Evolutionary conservation across 768 basidiomycete species (phyloP).

Genomic region (Leccinum aurantiacum): DNA sequence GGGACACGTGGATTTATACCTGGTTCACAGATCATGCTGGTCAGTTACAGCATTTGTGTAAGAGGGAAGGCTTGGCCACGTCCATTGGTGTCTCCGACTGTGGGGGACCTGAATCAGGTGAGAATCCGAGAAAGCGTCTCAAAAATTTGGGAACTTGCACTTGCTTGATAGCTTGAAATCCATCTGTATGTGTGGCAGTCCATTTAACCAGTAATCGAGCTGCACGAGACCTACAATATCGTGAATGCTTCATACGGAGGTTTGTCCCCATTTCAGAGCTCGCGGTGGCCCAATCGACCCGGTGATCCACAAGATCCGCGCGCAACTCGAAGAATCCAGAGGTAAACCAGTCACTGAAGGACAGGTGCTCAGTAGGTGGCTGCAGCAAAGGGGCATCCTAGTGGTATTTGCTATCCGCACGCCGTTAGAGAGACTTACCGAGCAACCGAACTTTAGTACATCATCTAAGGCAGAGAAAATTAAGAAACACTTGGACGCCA

Average conservation of each 20-base stretch:
- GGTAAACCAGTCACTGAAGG: background rate
- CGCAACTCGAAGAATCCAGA: constrained; percentile 2
- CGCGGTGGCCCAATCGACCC: background rate
- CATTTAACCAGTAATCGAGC: background rate
- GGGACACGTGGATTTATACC: no score
- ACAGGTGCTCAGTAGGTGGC: constrained; percentile 5
- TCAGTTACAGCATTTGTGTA: no score
- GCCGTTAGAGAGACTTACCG: background rate
- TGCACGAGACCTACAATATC: constrained; percentile 2
- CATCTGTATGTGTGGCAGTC: constrained; percentile 9
- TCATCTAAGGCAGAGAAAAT: background rate
- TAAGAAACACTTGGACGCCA: background rate
- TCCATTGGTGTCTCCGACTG: no score
- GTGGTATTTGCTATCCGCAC: background rate
- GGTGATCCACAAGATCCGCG: background rate
- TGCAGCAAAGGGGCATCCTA: constrained; percentile 4
- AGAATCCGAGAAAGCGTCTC: background rate
- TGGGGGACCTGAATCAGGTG: constrained; percentile 1
- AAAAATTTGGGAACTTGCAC: background rate
- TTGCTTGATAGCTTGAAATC: background rate
- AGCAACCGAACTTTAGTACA: background rate
- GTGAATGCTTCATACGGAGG: constrained; percentile 7
- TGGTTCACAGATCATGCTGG: no score
- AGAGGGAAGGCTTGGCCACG: no score
- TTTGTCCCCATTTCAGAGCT: background rate